Conservation (phyloP, 768 basidiomycete species). For the Tricholomella constricta region DNA sequence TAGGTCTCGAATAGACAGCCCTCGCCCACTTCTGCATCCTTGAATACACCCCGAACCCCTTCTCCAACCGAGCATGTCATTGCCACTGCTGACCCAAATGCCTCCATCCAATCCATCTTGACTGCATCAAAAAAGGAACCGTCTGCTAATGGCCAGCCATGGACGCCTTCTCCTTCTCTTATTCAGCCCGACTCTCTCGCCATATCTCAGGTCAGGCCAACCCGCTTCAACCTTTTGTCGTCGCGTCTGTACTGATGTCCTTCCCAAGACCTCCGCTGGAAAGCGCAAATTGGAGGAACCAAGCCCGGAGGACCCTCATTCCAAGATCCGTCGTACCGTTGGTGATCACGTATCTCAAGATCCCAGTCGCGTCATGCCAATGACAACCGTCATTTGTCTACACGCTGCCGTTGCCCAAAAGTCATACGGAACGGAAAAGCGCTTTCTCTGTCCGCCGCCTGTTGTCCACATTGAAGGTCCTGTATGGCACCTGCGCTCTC, state of each 20-base stretch:
- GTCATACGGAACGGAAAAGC: constrained; percentile 94
- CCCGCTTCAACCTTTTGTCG: constrained; percentile 1
- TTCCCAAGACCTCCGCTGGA: constrained; percentile 42
- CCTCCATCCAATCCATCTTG: constrained; percentile 52
- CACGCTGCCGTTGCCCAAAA: constrained; percentile 96
- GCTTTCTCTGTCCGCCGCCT: constrained; percentile 91
- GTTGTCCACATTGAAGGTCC: constrained; percentile 92
- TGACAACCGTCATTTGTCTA: constrained; percentile 89
- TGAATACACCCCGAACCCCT: constrained; percentile 28
- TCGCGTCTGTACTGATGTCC: constrained; percentile 5
- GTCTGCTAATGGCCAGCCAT: constrained; percentile 42
- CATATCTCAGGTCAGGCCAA: constrained; percentile 42
- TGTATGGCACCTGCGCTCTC: constrained; percentile 78
- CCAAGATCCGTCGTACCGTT: constrained; percentile 82
- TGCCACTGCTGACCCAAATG: constrained; percentile 42
- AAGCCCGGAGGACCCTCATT: constrained; percentile 65
- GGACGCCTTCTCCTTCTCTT: constrained; percentile 31
- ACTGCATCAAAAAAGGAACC: constrained; percentile 50
- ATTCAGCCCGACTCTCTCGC: constrained; percentile 24
- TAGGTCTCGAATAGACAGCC: constrained; percentile 30
- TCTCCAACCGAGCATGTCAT: constrained; percentile 21
- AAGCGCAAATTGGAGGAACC: constrained; percentile 79
- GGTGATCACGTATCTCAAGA: constrained; percentile 82
- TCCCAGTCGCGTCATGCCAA: constrained; percentile 73
- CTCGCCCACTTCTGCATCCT: constrained; percentile 18